Evolutionary conservation across 2,329 filamentous ascomycete genomes (phyloP), one percentile per base, ranked within the genome.

Genomic region (Pseudocercospora fuligena): DNA sequence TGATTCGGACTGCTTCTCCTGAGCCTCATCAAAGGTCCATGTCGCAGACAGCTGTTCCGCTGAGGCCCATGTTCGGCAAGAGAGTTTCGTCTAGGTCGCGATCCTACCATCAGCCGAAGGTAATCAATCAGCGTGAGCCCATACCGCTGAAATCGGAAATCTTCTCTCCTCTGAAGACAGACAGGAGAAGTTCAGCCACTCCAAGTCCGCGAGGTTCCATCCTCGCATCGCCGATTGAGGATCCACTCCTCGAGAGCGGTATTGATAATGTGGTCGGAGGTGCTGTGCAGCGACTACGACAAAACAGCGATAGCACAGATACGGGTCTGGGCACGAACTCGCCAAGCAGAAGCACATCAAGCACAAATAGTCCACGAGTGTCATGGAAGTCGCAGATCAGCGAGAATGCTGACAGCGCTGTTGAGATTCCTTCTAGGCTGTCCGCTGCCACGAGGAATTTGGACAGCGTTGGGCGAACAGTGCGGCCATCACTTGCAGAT

Each of bases 401-500:
- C 29, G 70, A 69, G 25, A 69, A 64, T 49, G 61, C 64, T n/a
- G 69, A 72, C 53, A 71, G 70, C 53, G 65, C 65, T 1, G 54
- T 70, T 9, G 69, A 69, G 29, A 33, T 68, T 21, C 64, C 70
- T 16, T 61, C 36, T 2, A 62, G 36, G 9, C 29, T 40, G 7
- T 36, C 58, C 3, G 29, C 62, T n/a, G 57, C 60, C 12, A 62
- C 58, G 46, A 68, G 63, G 47, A 66, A 60, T 56, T 3, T 63
- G 5, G 66, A 68, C 40, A 57, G 29, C 49, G 49, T 58, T 46
- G 59, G 63, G 11, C 62, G 67, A 31, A 63, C 64, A 11, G 36
- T 77, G 9, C 78, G 77, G 8, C 78, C 78, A 49, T 82, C 81
- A 5, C 78, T 85, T 27, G 75, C 79, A 3, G 83, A 85, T 66